Percentiles rank a stretch among this genome's conserved stretches.
These are phyloP conservation scores for Limtongia smithiae DNA, from an alignment of 805 yeast genomes.

Conservation along the genomic window DNA sequence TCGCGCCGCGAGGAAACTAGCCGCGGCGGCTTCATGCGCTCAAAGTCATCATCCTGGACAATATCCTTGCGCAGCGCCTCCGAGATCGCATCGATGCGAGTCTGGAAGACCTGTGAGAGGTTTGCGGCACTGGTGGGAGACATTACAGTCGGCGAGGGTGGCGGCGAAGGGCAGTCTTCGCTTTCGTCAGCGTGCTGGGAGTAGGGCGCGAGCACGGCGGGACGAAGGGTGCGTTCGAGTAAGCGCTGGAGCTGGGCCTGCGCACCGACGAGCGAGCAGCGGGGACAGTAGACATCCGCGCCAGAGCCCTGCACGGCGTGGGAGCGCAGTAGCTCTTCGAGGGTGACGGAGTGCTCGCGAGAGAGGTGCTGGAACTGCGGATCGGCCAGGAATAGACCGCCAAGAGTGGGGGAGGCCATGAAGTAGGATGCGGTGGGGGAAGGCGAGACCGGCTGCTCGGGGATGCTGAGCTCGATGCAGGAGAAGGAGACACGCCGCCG, in stretches of 20 bases:
- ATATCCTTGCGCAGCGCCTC: conserved; percentile 58
- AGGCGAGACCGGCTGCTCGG: conserved; percentile 50
- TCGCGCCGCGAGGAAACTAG: conserved; percentile 69
- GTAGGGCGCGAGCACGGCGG: too few species aligned
- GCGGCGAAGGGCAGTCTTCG: not conserved
- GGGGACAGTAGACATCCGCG: conserved; percentile 89
- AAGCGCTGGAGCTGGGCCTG: conserved; percentile 32
- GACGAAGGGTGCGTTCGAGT: not conserved
- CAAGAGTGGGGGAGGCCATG: not conserved
- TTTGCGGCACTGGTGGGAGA: not conserved
- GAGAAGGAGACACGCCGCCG: not conserved
- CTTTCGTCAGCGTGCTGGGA: too few species aligned
- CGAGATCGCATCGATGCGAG: conserved; percentile 48
- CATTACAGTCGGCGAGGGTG: not conserved
- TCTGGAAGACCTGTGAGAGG: conserved; percentile 36
- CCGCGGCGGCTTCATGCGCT: conserved; percentile 55
- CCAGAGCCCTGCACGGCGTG: conserved; percentile 80
- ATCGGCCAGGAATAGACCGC: not conserved
- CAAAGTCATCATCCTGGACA: conserved; percentile 76
- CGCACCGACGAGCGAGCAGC: conserved; percentile 66
- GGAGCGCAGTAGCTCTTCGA: conserved; percentile 44
- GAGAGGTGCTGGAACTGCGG: not conserved
- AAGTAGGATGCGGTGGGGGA: not conserved
- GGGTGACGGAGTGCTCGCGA: not conserved
- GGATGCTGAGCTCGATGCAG: not conserved